Evolutionary conservation across 78 protist species (phyloP).

Genomic region (Mastigamoeba balamuthi): DNA sequence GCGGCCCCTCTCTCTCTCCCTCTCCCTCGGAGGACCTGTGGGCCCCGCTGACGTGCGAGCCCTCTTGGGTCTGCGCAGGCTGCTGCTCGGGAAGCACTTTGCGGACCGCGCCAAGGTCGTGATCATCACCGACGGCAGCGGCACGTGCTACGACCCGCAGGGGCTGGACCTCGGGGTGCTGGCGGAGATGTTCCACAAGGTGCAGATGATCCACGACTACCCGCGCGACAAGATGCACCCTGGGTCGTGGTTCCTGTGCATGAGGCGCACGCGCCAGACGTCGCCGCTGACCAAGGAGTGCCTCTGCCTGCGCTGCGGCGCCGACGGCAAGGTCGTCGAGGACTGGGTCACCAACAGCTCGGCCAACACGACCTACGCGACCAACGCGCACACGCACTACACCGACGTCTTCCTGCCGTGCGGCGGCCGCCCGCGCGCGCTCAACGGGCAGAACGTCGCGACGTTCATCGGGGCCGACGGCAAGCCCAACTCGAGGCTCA

Average conservation of each 20-base stretch:
- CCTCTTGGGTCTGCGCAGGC: no score
- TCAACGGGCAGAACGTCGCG: constrained; percentile 55
- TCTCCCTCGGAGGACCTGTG: no score
- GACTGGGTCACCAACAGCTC: not conserved
- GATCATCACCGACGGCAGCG: constrained; percentile 74
- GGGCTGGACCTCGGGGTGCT: constrained; percentile 33
- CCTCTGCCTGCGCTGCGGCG: not conserved
- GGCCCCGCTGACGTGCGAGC: no score
- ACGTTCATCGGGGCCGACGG: not conserved
- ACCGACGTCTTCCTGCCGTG: constrained; percentile 84
- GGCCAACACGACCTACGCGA: not conserved
- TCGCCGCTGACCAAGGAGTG: not conserved
- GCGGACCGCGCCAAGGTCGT: constrained; percentile 19
- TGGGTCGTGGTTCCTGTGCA: not conserved
- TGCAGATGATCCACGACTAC: not conserved
- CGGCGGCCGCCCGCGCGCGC: constrained; percentile 85
- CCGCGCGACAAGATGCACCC: not conserved
- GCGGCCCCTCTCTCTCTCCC: no score
- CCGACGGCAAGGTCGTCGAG: not conserved
- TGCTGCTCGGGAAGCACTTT: constrained; percentile 19
- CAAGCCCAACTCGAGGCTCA: constrained; percentile 48
- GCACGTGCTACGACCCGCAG: constrained; percentile 58
- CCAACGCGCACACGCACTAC: not conserved
- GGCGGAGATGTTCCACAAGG: not conserved
- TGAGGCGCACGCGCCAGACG: not conserved